phyloP scores from a whole-genome alignment of 1,139 yeast species.

The Debaryomyces sp. region DNA sequence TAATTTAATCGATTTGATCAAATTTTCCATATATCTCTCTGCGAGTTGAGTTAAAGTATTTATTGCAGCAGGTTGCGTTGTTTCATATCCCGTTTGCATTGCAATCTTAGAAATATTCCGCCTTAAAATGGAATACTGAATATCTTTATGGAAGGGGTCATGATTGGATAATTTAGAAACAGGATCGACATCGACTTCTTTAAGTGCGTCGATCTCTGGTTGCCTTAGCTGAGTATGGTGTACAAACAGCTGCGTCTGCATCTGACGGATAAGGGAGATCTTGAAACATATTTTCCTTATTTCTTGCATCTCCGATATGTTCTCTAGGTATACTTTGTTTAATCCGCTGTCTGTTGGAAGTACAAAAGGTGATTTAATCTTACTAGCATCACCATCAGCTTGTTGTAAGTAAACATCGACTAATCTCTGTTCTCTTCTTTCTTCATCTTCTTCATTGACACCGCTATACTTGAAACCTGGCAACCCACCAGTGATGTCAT shows the following conservation, averaged over 20 bases:
- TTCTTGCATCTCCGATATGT: constrained; percentile 81
- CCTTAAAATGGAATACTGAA: constrained; percentile 68
- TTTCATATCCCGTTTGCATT: constrained; percentile 94
- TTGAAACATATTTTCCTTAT: constrained; percentile 87
- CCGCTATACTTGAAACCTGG: constrained; percentile 68
- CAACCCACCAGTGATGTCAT: constrained; percentile 78
- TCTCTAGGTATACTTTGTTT: constrained; percentile 60
- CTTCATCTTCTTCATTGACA: constrained; percentile 46
- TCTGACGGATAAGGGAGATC: constrained; percentile 82
- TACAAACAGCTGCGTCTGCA: constrained; percentile 82
- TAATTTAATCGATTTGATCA: constrained; percentile 69
- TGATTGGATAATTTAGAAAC: constrained; percentile 74
- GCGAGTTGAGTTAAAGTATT: constrained; percentile 84
- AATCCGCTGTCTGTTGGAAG: constrained; percentile 55
- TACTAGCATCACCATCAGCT: constrained; percentile 30
- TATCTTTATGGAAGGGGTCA: constrained; percentile 54
- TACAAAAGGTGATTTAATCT: constrained; percentile 32
- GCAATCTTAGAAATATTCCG: constrained; percentile 76
- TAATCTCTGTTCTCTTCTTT: constrained; percentile 51
- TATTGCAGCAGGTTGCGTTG: constrained; percentile 76
- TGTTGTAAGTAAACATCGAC: constrained; percentile 41
- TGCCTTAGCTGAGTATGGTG: constrained; percentile 76
- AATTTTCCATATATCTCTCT: constrained; percentile 72
- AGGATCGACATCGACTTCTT: constrained; percentile 76
- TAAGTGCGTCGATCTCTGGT: constrained; percentile 63